A percentile compares a stretch with the other conserved stretches of the same genome.
phyloP scores from a whole-genome alignment of 805 yeast genomes.

The Aciculoconidium aculeatum region DNA sequence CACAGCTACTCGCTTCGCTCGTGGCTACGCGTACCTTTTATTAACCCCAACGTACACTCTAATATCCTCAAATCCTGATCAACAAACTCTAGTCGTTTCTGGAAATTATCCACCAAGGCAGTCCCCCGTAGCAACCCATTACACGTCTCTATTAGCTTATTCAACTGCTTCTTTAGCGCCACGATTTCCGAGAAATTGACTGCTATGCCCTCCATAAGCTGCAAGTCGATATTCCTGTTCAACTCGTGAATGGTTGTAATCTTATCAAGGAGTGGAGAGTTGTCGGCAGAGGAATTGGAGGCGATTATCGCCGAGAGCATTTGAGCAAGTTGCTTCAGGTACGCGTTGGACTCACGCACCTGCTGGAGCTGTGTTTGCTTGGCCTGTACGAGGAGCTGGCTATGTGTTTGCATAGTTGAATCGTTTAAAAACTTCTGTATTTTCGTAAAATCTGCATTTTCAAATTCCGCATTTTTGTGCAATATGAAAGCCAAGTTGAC shows the following conservation, averaged over 20 bases:
- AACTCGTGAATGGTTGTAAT: slow-evolving; percentile 37
- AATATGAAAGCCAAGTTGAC: too few species aligned
- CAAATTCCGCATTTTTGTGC: too few species aligned
- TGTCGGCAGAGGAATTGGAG: slow-evolving; percentile 23
- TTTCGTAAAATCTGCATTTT: too few species aligned
- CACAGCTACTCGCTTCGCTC: slow-evolving; percentile 1
- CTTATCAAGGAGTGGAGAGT: slow-evolving; percentile 15
- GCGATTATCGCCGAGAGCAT: slow-evolving; percentile 18
- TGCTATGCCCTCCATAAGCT: slow-evolving; percentile 29
- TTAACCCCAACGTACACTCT: slow-evolving; percentile 44
- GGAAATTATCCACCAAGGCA: slow-evolving; percentile 6
- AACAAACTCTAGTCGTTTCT: slow-evolving; percentile 51
- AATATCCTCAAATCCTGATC: slow-evolving; percentile 70
- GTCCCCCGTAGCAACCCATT: background rate
- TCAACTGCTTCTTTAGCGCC: slow-evolving; percentile 9
- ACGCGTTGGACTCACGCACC: slow-evolving; percentile 20
- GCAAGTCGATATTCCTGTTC: slow-evolving; percentile 32
- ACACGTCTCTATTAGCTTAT: slow-evolving; percentile 7
- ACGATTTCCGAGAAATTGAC: slow-evolving; percentile 12
- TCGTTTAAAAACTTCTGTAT: background rate
- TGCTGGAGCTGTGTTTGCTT: slow-evolving; percentile 27
- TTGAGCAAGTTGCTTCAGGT: slow-evolving; percentile 21
- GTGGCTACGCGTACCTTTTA: too few species aligned
- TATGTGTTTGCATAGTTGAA: slow-evolving; percentile 15
- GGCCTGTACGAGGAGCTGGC: slow-evolving; percentile 25